Percentiles rank a stretch among this genome's conserved stretches.
These are phyloP conservation scores for carrot (Daucus carota) DNA, from an alignment of 129 eudicot genomes.

Conservation along the genomic window DH1_v3.0 NC_030387.2:27393501-27394000, in stretches of 20 bases:
- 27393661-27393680: conserved; percentile 50
- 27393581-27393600: conserved; percentile 93
- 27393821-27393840: neutral
- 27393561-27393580: conserved; percentile 7
- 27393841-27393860: neutral
- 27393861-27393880: neutral
- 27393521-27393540: neutral
- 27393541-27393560: neutral
- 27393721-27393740: conserved; percentile 57
- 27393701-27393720: conserved; percentile 46
- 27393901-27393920: neutral
- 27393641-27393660: conserved; percentile 63
- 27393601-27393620: conserved; percentile 92
- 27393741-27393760: neutral
- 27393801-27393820: neutral
- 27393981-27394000: neutral
- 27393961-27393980: neutral
- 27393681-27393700: conserved; percentile 24
- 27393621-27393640: conserved; percentile 47
- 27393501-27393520: neutral
- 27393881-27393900: neutral
- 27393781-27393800: neutral
- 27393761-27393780: neutral
- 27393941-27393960: neutral
- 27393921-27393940: neutral